Evolutionary conservation across 73 alveolate genomes (phyloP), one percentile per base, ranked within the genome.

Genomic region (Paramecium caudatum): DNA sequence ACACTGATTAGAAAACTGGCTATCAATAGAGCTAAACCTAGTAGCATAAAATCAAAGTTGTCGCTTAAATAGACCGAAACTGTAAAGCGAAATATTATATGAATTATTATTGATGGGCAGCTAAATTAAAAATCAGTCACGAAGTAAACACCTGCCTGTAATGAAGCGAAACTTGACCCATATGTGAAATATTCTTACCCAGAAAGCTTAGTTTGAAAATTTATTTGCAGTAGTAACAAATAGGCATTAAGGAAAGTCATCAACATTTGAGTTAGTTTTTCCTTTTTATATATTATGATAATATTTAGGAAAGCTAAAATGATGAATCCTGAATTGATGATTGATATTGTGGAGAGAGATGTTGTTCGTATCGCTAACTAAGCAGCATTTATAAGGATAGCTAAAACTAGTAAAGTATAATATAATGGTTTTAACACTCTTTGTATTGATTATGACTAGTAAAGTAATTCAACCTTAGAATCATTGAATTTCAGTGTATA

Each of bases 41-140:
- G 30, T 19, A 37, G 46, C 30, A 55, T 21, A 6, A 19, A 55
- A 55, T 55, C 80, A 55, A 55, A 55, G 23, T 43, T 55, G 30
- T 23, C 80, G 23, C 46, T 43, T 27, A 27, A 55, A 2, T 27
- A 55, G 0, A 43, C 30, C 23, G 80, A 27, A 17, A 9, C 80
- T 5, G 30, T 43, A 19, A 55, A 23, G 23, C 80, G 23, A 10
- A 55, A 55, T 55, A 55, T 55, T 23, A 55, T 27, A 55, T 55
- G 80, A 9, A 55, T 0, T 4, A 55, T 55, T 27, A 55, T 43
- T 27, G 80, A 55, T 2, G 80, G 80, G 37, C 80, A 55, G 30
- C 80, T 55, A 10, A 55, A 55, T 27, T 55, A 23, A 55, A 55
- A 55, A 55, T 55, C 80, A 27, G 80, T 55, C 1, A 43, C 80